Evolutionary conservation across 495 filamentous ascomycete species (phyloP).

Genomic region (Polyplosphaeria fusca): DNA sequence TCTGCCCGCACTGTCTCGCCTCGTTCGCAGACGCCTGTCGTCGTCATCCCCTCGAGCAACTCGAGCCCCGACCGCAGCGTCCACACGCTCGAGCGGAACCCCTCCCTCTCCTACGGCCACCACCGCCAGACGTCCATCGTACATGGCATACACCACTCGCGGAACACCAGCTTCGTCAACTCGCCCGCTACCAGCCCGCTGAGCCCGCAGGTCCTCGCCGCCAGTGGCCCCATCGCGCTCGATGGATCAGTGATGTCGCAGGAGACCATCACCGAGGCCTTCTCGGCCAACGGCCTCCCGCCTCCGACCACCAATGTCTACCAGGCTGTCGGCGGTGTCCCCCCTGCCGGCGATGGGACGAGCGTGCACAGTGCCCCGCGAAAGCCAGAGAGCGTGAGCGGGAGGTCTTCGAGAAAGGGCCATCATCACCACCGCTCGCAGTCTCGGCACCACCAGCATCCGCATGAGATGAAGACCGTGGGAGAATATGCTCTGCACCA

Average conservation of each 20-base stretch:
- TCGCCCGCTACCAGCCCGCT: slow-evolving; percentile 71
- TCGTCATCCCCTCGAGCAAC: slow-evolving; percentile 27
- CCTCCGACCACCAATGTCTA: neutral
- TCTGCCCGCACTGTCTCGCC: slow-evolving; percentile 35
- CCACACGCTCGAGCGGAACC: slow-evolving; percentile 54
- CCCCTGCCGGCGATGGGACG: neutral
- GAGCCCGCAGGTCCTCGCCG: slow-evolving; percentile 77
- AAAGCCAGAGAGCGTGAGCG: slow-evolving; percentile 62
- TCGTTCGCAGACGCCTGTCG: slow-evolving; percentile 35
- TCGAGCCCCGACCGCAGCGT: slow-evolving; percentile 44
- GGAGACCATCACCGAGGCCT: slow-evolving; percentile 32
- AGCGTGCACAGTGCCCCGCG: slow-evolving; percentile 4
- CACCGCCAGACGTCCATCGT: slow-evolving; percentile 93
- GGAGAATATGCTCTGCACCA: slow-evolving; percentile 97
- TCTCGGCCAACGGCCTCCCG: slow-evolving; percentile 19
- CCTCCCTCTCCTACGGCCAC: slow-evolving; percentile 74
- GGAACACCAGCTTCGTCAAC: slow-evolving; percentile 72
- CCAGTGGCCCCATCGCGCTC: slow-evolving; percentile 43
- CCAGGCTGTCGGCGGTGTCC: slow-evolving; percentile 1
- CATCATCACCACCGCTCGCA: slow-evolving; percentile 78
- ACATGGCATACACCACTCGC: slow-evolving; percentile 88
- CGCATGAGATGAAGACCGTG: slow-evolving; percentile 78
- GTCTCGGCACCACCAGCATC: slow-evolving; percentile 66
- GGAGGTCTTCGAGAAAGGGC: slow-evolving; percentile 59
- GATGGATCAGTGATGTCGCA: slow-evolving; percentile 34